phyloP scores from a whole-genome alignment of 352 stramenopile genomes.

The Globisporangium ultimum region DNA sequence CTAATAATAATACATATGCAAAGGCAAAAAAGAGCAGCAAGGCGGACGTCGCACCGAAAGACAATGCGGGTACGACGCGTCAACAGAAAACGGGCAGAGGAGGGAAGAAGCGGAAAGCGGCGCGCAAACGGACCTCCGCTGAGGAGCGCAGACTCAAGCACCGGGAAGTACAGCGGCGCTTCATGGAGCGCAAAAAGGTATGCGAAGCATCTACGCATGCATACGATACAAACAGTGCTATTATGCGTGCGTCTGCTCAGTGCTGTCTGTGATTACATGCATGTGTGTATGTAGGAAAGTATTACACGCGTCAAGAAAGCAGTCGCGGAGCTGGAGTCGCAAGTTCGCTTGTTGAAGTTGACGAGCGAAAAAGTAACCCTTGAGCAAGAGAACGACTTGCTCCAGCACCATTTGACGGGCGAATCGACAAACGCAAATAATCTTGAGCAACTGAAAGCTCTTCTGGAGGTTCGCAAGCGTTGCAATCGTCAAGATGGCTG shows the following conservation, averaged over 20 bases:
- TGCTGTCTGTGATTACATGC: background rate
- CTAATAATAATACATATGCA: too few relatives aligned
- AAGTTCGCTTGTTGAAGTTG: slow-evolving; percentile 35
- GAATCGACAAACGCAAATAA: slow-evolving; percentile 11
- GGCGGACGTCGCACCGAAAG: background rate
- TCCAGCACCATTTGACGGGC: slow-evolving; percentile 17
- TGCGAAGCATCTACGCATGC: background rate
- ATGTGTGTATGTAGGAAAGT: slow-evolving; percentile 14
- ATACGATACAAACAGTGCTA: too few relatives aligned
- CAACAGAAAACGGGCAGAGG: background rate
- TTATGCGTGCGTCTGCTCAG: background rate
- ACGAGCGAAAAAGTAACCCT: slow-evolving; percentile 28
- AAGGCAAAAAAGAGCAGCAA: background rate
- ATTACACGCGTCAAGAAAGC: slow-evolving; percentile 31
- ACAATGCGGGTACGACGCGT: background rate
- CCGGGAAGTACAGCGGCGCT: slow-evolving; percentile 45
- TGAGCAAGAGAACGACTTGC: slow-evolving; percentile 31
- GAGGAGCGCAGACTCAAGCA: slow-evolving; percentile 49
- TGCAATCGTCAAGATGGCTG: too few relatives aligned
- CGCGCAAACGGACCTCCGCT: slow-evolving; percentile 22
- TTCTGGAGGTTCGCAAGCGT: slow-evolving; percentile 10
- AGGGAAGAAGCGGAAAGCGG: slow-evolving; percentile 21
- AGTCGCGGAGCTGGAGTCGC: slow-evolving; percentile 27
- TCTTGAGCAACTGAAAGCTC: slow-evolving; percentile 21
- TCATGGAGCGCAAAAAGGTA: slow-evolving; percentile 54